These are phyloP conservation scores for Metschnikowia arizonensis DNA, from an alignment of 805 yeast species.

Conservation along the genomic window DNA sequence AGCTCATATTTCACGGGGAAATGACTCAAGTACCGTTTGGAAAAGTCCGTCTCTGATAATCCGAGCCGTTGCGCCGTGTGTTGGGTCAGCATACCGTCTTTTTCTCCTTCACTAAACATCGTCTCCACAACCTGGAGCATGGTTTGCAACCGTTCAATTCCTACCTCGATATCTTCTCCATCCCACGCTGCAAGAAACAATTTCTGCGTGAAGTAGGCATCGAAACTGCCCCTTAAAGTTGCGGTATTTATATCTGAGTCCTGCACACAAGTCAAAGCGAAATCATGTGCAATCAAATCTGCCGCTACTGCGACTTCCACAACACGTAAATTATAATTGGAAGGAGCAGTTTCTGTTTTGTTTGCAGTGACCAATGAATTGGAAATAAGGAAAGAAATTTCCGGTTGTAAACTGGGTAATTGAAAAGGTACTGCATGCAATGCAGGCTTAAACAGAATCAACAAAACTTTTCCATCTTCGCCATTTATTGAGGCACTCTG, in stretches of 20 bases:
- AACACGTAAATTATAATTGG: constrained; percentile 64
- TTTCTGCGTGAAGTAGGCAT: constrained; percentile 39
- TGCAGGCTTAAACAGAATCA: constrained; percentile 58
- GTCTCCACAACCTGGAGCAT: constrained; percentile 45
- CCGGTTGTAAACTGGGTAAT: constrained; percentile 45
- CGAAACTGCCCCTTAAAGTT: constrained; percentile 61
- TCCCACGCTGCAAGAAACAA: constrained; percentile 38
- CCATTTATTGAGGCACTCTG: constrained; percentile 72
- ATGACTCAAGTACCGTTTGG: constrained; percentile 38
- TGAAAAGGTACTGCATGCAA: constrained; percentile 51
- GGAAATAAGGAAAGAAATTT: constrained; percentile 54
- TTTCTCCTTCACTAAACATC: constrained; percentile 28
- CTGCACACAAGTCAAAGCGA: constrained; percentile 38
- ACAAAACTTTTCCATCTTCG: constrained; percentile 51
- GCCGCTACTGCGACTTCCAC: constrained; percentile 72
- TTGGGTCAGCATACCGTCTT: constrained; percentile 48
- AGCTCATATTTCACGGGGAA: constrained; percentile 55
- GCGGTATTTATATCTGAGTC: constrained; percentile 55
- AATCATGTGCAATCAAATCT: constrained; percentile 48
- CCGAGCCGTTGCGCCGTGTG: constrained; percentile 45
- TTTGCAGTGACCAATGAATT: constrained; percentile 60
- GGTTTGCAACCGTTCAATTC: constrained; percentile 35
- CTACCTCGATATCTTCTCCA: constrained; percentile 41
- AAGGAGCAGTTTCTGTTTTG: constrained; percentile 67
- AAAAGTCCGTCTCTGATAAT: constrained; percentile 32